Percentiles rank a stretch among this genome's conserved stretches.
These are phyloP conservation scores for Starmerella stigmatis DNA, from an alignment of 805 yeast genomes.

Conservation along the genomic window DNA sequence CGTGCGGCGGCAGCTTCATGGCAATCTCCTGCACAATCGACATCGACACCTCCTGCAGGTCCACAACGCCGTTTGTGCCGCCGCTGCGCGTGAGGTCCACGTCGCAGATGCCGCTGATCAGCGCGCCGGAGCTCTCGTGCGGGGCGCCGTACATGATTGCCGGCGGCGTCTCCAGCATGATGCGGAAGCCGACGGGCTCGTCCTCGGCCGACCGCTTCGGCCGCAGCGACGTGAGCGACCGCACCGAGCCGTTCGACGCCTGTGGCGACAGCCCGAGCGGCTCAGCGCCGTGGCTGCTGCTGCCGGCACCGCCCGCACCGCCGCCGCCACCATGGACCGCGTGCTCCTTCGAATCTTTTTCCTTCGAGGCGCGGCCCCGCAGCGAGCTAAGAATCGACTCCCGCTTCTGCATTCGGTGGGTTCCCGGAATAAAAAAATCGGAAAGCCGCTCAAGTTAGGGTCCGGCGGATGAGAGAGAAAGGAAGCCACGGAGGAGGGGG, in stretches of 20 bases:
- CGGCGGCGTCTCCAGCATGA: conserved; percentile 75
- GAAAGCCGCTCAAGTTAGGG: background rate
- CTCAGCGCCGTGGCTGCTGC: background rate
- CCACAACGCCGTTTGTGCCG: conserved; percentile 43
- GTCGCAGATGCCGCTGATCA: conserved; percentile 67
- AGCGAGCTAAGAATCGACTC: conserved; percentile 18
- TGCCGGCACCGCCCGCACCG: too few species aligned
- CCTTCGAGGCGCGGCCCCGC: conserved; percentile 13
- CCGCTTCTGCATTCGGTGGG: conserved; percentile 10
- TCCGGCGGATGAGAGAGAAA: too few species aligned
- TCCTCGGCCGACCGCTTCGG: conserved; percentile 5
- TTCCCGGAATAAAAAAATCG: background rate
- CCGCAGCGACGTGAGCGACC: conserved; percentile 1
- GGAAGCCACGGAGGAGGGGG: too few species aligned
- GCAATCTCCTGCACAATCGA: conserved; percentile 56
- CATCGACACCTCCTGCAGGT: conserved; percentile 21
- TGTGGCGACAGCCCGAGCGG: background rate
- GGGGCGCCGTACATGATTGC: conserved; percentile 73
- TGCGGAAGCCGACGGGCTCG: conserved; percentile 16
- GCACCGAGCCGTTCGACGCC: conserved; percentile 2
- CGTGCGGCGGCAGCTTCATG: conserved; percentile 17
- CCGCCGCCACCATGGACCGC: too few species aligned
- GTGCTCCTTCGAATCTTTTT: background rate
- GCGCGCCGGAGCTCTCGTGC: conserved; percentile 70
- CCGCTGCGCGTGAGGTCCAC: conserved; percentile 41